Evolutionary conservation across 177 flowering plant genomes (phyloP).

Genomic region (Tripterygium wilfordii): DNA sequence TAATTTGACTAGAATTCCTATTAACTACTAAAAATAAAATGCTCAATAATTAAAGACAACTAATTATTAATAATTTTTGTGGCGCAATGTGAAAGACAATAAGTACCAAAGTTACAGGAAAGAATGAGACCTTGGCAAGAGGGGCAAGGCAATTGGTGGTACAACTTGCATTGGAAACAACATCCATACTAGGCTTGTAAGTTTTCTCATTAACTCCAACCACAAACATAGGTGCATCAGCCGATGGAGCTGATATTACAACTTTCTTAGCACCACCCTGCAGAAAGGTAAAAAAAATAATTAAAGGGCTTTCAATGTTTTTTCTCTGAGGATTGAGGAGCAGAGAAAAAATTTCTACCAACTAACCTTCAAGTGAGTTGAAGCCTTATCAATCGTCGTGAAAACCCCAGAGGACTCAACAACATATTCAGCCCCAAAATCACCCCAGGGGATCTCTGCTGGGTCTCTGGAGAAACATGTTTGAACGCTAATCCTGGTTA

Average conservation of each 20-base stretch:
- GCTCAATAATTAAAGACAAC: no score
- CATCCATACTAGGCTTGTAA: constrained; percentile 76
- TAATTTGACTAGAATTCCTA: no score
- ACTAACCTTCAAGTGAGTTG: constrained; percentile 70
- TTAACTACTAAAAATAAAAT: no score
- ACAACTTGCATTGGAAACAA: constrained; percentile 95
- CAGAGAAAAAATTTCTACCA: not conserved
- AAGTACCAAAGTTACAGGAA: not conserved
- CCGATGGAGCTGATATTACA: constrained; percentile 92
- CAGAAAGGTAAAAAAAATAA: no score
- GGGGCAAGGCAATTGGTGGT: constrained; percentile 97
- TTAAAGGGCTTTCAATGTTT: no score
- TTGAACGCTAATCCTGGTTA: no score
- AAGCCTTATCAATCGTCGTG: constrained; percentile 75
- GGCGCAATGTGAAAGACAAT: no score
- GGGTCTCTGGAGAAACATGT: constrained; percentile 54
- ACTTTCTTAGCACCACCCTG: constrained; percentile 97
- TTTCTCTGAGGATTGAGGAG: no score
- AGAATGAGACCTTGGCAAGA: constrained; percentile 70
- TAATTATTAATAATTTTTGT: no score
- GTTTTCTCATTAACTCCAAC: constrained; percentile 85
- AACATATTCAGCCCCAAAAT: constrained; percentile 78
- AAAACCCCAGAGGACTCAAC: constrained; percentile 94
- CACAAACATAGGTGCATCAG: constrained; percentile 98
- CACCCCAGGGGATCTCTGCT: constrained; percentile 83